Percentiles rank a stretch among this genome's conserved stretches.
Evolutionary conservation across 805 yeast species (phyloP).

Genomic region (Candida orba): DNA sequence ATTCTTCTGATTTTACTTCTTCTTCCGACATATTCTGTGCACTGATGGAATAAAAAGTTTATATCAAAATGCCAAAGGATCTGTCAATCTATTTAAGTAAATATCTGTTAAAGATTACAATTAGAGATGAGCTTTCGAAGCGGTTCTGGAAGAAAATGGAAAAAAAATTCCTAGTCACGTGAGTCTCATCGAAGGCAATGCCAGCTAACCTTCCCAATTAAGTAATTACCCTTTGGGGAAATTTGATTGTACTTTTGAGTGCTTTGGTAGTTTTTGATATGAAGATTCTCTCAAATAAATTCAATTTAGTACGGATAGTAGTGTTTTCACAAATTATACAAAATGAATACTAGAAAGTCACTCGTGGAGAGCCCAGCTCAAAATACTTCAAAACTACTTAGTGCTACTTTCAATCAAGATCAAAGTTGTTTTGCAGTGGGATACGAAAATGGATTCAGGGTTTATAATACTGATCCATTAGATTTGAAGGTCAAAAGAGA

Average conservation of each 20-base stretch:
- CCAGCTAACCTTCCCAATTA: not conserved
- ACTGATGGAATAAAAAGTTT: not conserved
- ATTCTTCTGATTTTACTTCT: conserved; percentile 28
- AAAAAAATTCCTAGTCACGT: conserved; percentile 1
- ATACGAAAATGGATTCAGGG: conserved; percentile 73
- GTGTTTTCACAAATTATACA: too few relatives aligned
- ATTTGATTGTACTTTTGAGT: not conserved
- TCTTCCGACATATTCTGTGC: not conserved
- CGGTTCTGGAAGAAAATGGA: conserved; percentile 4
- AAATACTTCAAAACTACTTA: conserved; percentile 12
- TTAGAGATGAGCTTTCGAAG: conserved; percentile 1
- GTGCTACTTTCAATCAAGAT: conserved; percentile 68
- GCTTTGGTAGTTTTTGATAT: too few relatives aligned
- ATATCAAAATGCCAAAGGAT: too few relatives aligned
- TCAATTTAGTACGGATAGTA: not conserved
- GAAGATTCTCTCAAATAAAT: not conserved
- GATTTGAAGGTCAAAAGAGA: conserved; percentile 62
- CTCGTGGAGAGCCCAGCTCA: conserved; percentile 10
- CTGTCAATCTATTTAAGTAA: not conserved
- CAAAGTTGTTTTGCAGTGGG: conserved; percentile 84
- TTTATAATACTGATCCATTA: conserved; percentile 83
- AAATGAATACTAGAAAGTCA: conserved; percentile 21
- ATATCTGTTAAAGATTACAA: not conserved
- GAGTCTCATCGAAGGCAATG: not conserved
- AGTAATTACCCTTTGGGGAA: not conserved